A percentile compares a stretch with the other conserved stretches of the same genome.
Conservation (phyloP, 306 rosid genomes). For the Trifolium repens region DNA sequence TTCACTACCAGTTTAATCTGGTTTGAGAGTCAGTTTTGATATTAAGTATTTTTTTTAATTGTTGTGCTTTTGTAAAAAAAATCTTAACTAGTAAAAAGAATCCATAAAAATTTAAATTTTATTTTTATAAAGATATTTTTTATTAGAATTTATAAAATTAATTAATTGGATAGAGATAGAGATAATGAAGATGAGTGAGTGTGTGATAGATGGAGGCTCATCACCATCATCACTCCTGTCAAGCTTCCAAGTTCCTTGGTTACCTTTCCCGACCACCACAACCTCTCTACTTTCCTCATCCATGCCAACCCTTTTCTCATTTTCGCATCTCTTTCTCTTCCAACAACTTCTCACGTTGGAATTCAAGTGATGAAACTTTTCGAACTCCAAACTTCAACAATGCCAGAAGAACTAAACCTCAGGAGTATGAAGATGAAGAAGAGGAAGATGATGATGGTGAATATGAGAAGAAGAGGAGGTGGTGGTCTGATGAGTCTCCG, state of each 20-base stretch:
- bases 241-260: constrained; percentile 35
- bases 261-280: constrained; percentile 38
- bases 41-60: too few species aligned
- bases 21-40: too few species aligned
- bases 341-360: constrained; percentile 71
- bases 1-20: too few species aligned
- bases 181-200: constrained; percentile 57
- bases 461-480: constrained; percentile 57
- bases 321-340: constrained; percentile 51
- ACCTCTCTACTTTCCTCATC: constrained; percentile 36
- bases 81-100: too few species aligned
- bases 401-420: constrained; percentile 46
- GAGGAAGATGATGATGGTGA: constrained; percentile 44
- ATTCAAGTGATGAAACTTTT: constrained; percentile 73
- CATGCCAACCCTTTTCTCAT: constrained; percentile 51
- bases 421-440: constrained; percentile 33
- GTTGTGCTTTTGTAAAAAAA: too few species aligned
- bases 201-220: constrained; percentile 66
- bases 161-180: constrained; percentile 26
- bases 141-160: constrained; percentile 4
- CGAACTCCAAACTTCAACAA: constrained; percentile 51
- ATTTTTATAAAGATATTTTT: neutral
- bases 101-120: too few species aligned
- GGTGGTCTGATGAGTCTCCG: constrained; percentile 78
- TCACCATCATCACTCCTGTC: constrained; percentile 43